Conservation (phyloP, 441 rosid species). For the Bocquillonia castaneifolia region DNA sequence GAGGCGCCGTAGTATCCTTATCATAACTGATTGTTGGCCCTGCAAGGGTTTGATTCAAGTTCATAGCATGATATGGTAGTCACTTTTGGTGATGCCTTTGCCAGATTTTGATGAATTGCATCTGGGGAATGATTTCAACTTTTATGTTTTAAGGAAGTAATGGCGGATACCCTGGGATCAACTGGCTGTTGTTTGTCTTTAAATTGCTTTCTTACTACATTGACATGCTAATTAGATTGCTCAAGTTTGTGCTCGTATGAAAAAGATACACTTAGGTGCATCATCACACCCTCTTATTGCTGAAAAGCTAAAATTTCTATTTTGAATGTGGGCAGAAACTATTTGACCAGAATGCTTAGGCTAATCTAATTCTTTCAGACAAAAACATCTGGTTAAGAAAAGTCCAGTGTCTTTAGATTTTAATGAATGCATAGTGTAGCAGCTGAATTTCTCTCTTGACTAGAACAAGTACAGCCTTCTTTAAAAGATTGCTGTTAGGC, state of each 20-base stretch:
- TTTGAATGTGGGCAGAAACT: neutral
- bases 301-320: neutral
- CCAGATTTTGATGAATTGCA: constrained; percentile 15
- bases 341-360: neutral
- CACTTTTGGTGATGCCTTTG: constrained; percentile 6
- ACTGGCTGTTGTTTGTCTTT: neutral
- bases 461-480: too few species aligned
- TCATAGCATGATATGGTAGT: constrained; percentile 12
- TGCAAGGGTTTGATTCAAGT: constrained; percentile 3
- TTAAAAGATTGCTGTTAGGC: too few species aligned
- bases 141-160: constrained; percentile 12
- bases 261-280: neutral
- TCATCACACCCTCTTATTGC: neutral
- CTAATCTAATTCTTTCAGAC: neutral
- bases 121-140: neutral
- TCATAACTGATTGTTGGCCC: neutral
- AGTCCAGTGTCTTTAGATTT: too few species aligned
- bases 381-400: too few species aligned
- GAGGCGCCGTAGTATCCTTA: constrained; percentile 18
- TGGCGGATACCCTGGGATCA: constrained; percentile 11
- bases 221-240: constrained; percentile 19
- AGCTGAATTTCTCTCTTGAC: too few species aligned
- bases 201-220: neutral
- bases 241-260: constrained; percentile 11
- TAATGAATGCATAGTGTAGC: too few species aligned